Evolutionary conservation across 208 protist species (phyloP).

Genomic region (Acanthamoeba divionensis): DNA sequence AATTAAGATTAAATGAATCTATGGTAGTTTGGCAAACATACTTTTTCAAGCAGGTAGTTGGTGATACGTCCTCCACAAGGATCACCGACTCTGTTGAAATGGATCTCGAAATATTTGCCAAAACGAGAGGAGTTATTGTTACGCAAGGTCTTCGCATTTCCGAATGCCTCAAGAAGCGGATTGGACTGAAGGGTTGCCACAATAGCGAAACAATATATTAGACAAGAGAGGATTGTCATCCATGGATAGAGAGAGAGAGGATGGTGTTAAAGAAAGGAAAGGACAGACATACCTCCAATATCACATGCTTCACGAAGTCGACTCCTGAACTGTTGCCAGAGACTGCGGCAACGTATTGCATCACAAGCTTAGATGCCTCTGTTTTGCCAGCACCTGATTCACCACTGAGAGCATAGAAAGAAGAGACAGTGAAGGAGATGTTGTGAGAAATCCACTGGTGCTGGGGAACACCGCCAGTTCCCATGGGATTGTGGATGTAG

Average conservation of each 20-base stretch:
- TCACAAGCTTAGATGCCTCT: slow-evolving; percentile 92
- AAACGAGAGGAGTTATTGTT: slow-evolving; percentile 82
- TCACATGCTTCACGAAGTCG: slow-evolving; percentile 89
- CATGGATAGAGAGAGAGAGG: neutral
- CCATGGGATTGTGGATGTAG: neutral
- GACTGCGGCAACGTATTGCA: slow-evolving; percentile 91
- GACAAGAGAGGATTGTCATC: neutral
- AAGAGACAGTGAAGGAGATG: neutral
- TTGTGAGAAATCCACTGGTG: neutral
- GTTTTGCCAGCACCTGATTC: slow-evolving; percentile 96
- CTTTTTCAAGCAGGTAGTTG: slow-evolving; percentile 69
- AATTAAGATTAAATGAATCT: slow-evolving; percentile 7
- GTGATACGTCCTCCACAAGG: slow-evolving; percentile 56
- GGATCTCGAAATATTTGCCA: slow-evolving; percentile 78
- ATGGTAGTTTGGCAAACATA: too few species aligned
- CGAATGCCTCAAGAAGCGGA: slow-evolving; percentile 57
- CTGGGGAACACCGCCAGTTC: neutral
- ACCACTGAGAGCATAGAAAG: slow-evolving; percentile 74
- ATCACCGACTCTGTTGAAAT: slow-evolving; percentile 62
- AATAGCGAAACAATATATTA: slow-evolving; percentile 32
- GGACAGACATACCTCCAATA: too few species aligned
- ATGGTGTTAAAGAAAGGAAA: too few species aligned
- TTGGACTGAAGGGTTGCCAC: neutral
- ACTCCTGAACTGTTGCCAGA: slow-evolving; percentile 84
- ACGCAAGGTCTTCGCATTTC: slow-evolving; percentile 72